Evolutionary conservation across 140 eudicot genomes (phyloP), one percentile per base, ranked within the genome.

Genomic region (Oenanthe javanica): DNA sequence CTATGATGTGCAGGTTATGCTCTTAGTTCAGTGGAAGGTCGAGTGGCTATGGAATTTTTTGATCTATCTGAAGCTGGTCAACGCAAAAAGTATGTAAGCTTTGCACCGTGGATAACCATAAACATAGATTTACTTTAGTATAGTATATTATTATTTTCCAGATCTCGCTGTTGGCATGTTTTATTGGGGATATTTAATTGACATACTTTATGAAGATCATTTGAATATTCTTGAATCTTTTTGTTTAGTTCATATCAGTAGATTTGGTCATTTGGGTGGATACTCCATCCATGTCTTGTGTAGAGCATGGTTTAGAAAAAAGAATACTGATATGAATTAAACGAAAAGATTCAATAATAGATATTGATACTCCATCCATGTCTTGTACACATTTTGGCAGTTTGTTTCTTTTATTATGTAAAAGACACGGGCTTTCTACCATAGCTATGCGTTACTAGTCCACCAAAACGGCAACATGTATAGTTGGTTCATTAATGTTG

Each of bases 21-120:
- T 81, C 93, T 95, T 55, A 95, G 97, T 80, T 90, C 97, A 25
- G 97, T 95, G 72, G 97, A 92, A 84, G 99, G 99, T 21, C 93
- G 99, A 79, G 99, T 95, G 15, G 97, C 97, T 14, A 95, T 92
- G 99, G 99, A 95, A 27, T 90, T 89, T 77, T 95, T 95, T 73
- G 97, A 94, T 79, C 91, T 87, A 73, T 89, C 99, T 3, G 97
- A 91, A 75, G 85, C 96, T 69, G 97, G 99, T 72, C 99, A 95
- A 90, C 78, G 92, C 21, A 95, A 95, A 77, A 95, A 95, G 98
- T 94, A 86, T 48, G 89, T 64, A 38, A 15, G 11, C 63, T 75
- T 74, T 54, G n/a, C 13, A 23, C n/a, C 21, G 54, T 74, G 14
- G 47, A 66, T 31, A 67, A 31, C 21, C n/a, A 16, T 70, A 13